Conservation (phyloP, 2,329 filamentous ascomycete genomes). For the Colletotrichum orbiculare region DNA sequence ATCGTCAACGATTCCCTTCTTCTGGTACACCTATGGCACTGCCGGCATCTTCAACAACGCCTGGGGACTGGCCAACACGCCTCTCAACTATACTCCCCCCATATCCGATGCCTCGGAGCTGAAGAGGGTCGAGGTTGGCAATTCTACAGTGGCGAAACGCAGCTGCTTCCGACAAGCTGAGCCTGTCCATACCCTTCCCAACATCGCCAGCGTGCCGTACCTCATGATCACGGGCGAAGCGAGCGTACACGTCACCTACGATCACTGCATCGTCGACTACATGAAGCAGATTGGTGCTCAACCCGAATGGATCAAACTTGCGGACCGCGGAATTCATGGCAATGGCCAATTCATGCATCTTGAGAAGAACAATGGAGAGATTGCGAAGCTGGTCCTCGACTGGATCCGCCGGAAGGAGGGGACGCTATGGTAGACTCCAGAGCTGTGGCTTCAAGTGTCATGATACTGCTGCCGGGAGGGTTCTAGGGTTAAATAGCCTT, state of each 20-base stretch:
- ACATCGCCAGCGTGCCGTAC: slow-evolving; percentile 59
- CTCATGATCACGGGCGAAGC: slow-evolving; percentile 63
- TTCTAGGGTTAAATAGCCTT: not conserved
- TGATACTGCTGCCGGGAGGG: not conserved
- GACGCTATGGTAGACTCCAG: not conserved
- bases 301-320: slow-evolving; percentile 57
- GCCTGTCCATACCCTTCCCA: slow-evolving; percentile 52
- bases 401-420: slow-evolving; percentile 47
- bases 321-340: slow-evolving; percentile 55
- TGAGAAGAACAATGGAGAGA: slow-evolving; percentile 60
- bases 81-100: slow-evolving; percentile 54
- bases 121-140: slow-evolving; percentile 27
- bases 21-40: slow-evolving; percentile 37
- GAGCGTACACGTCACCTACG: slow-evolving; percentile 63
- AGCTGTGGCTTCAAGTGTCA: not conserved
- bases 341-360: slow-evolving; percentile 68
- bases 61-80: slow-evolving; percentile 55
- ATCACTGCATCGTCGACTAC: slow-evolving; percentile 64
- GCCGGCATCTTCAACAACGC: slow-evolving; percentile 39
- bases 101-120: slow-evolving; percentile 16
- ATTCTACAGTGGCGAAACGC: slow-evolving; percentile 17
- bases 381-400: slow-evolving; percentile 50
- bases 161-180: slow-evolving; percentile 23
- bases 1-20: slow-evolving; percentile 42
- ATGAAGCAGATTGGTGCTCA: slow-evolving; percentile 62